Conservation (phyloP, 768 basidiomycete species). For the Russula abietina region DNA sequence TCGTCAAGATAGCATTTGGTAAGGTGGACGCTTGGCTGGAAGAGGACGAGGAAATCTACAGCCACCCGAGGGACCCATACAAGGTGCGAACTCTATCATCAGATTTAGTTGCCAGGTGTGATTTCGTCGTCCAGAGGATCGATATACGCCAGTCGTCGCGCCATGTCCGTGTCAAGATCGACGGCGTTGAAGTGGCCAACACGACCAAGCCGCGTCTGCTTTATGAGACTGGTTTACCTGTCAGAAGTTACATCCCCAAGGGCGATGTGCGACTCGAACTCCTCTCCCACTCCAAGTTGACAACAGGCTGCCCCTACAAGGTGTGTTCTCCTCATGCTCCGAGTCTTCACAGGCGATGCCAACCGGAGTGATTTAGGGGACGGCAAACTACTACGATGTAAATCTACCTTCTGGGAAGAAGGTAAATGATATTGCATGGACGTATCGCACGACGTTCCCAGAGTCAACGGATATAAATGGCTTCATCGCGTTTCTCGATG, state of each 20-base stretch:
- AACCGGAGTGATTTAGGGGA: conserved; percentile 38
- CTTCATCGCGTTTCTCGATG: conserved; percentile 56
- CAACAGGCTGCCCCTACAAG: conserved; percentile 59
- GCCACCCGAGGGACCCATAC: conserved; percentile 64
- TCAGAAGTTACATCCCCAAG: conserved; percentile 57
- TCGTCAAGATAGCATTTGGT: conserved; percentile 45
- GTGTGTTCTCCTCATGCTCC: conserved; percentile 31
- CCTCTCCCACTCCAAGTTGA: conserved; percentile 42
- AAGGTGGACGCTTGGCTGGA: conserved; percentile 62
- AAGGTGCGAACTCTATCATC: conserved; percentile 39
- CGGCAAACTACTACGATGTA: conserved; percentile 53
- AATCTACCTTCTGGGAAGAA: conserved; percentile 40
- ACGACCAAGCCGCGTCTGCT: conserved; percentile 48
- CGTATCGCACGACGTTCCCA: conserved; percentile 48
- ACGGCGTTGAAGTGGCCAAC: conserved; percentile 59
- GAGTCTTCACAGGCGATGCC: background rate
- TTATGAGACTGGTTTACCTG: conserved; percentile 51
- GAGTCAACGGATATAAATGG: conserved; percentile 49
- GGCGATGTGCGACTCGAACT: conserved; percentile 48
- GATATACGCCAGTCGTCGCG: conserved; percentile 57
- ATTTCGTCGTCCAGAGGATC: conserved; percentile 40
- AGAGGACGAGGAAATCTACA: conserved; percentile 56
- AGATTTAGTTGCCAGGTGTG: background rate
- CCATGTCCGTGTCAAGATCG: conserved; percentile 52
- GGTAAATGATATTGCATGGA: conserved; percentile 52